Evolutionary conservation across 345 rosid genomes (phyloP), one percentile per base, ranked within the genome.

Genomic region (Salix viminalis): DNA sequence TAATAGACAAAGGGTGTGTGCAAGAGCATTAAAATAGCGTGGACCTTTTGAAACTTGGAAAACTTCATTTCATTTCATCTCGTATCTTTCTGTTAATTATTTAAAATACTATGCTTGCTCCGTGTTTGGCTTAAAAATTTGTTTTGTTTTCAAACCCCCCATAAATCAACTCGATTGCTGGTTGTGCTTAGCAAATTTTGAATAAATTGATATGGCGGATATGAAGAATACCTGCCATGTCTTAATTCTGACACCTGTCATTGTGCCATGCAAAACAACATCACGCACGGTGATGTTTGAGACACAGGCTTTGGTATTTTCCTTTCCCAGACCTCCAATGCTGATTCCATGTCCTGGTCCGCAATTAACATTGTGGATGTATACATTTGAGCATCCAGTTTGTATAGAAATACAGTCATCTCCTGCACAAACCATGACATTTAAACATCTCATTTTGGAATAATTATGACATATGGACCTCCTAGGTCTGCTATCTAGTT

Each of bases 271-370:
- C 87, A 96, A 90, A 36, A 84, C 78, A 48, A 96, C 86, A 79
- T 96, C 92, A 42, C 94, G 86, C 32, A 96, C 86, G 2, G 96
- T 96, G 84, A 96, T 89, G 82, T 93, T 92, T 6, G 99, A 91
- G 75, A 96, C 98, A 75, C 99, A 93, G n/a, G 98, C 97, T 84
- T 91, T 93, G 56, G 89, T 90, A 69, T 87, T 83, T 76, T 88
- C 90, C 81, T 75, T 91, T 77, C 99, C 98, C 66, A 96, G 91
- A 67, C 99, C 87, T 70, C 98, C 99, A 4, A 96, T 96, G 88
- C 95, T 93, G 79, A 96, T 96, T 52, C 98, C 99, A 76, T 96
- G 99, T 26, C 98, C 99, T 19, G 98, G 98, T 65, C 99, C 98
- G 79, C 99, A 95, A 70, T 92, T 90, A 75, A 95, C 91, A 48